Percentiles rank a stretch among this genome's conserved stretches.
Evolutionary conservation across 2,329 filamentous ascomycete genomes (phyloP).

Genomic region (Fusarium anguioides): DNA sequence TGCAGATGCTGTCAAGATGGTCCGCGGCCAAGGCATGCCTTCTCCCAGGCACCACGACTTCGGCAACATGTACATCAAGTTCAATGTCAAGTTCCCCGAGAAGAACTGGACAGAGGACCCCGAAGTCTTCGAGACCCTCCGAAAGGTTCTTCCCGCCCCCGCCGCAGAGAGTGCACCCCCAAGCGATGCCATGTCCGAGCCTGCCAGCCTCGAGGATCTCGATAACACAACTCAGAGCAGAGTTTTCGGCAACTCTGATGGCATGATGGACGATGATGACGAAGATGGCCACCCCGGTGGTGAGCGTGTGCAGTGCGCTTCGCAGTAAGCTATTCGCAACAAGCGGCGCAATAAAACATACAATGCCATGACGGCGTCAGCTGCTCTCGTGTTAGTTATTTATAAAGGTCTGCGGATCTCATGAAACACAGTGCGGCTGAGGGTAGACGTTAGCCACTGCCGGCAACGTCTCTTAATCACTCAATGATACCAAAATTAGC

Average conservation of each 20-base stretch:
- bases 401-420: conserved; percentile 8
- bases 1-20: conserved; percentile 88
- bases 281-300: conserved; percentile 79
- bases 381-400: conserved; percentile 11
- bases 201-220: conserved; percentile 86
- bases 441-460: conserved; percentile 32
- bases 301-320: conserved; percentile 87
- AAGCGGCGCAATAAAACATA: conserved; percentile 32
- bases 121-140: conserved; percentile 80
- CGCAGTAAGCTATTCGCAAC: conserved; percentile 70
- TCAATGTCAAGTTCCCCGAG: conserved; percentile 96
- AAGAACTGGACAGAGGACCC: conserved; percentile 75
- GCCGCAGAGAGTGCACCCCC: conserved; percentile 74
- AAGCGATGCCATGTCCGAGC: conserved; percentile 88
- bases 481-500: conserved; percentile 46
- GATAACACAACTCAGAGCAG: conserved; percentile 74
- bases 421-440: conserved; percentile 26
- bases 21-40: conserved; percentile 97
- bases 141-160: conserved; percentile 83
- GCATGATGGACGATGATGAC: conserved; percentile 78
- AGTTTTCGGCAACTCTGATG: conserved; percentile 72
- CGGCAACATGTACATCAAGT: conserved; percentile 97
- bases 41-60: conserved; percentile 93
- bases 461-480: conserved; percentile 41
- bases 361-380: conserved; percentile 33